phyloP scores from a whole-genome alignment of 1,284 basidiomycete genomes.

The Irpex sp. region DNA sequence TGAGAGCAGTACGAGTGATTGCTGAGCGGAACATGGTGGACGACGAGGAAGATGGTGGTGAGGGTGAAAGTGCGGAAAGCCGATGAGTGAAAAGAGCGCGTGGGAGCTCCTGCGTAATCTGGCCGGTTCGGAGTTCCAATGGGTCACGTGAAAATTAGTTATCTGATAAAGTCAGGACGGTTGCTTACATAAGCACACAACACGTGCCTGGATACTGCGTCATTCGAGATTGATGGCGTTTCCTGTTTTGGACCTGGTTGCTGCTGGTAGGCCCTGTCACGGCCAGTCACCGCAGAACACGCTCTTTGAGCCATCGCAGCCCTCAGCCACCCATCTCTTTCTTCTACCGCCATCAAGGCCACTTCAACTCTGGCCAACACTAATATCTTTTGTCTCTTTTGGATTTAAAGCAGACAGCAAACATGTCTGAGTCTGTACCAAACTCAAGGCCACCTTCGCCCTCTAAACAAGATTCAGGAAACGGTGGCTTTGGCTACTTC shows the following conservation, averaged over 20 bases:
- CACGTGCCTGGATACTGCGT: not conserved
- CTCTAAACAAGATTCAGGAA: slow-evolving; percentile 7
- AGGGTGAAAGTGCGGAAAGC: slow-evolving; percentile 16
- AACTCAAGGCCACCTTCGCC: slow-evolving; percentile 16
- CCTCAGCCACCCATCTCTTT: slow-evolving; percentile 16
- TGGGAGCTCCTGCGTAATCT: slow-evolving; percentile 1
- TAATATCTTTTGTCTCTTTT: not conserved
- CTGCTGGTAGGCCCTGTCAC: not conserved
- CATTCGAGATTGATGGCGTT: not conserved
- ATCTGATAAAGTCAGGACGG: not conserved
- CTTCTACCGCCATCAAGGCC: slow-evolving; percentile 16
- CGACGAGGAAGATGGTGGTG: slow-evolving; percentile 25
- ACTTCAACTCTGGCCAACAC: not conserved
- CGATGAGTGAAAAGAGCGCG: slow-evolving; percentile 11
- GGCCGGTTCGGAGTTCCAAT: not conserved
- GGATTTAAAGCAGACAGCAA: slow-evolving; percentile 5
- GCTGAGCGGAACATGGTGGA: slow-evolving; percentile 68
- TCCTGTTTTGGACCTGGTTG: not conserved
- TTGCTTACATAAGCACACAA: not conserved
- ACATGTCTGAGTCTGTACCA: slow-evolving; percentile 23
- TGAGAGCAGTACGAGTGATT: slow-evolving; percentile 47
- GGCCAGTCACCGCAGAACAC: not conserved
- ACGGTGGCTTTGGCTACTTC: slow-evolving; percentile 39
- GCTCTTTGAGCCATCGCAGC: not conserved
- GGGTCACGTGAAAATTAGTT: not conserved